phyloP scores from a whole-genome alignment of 2,329 filamentous ascomycete species.

The Xylariaceae sp. region DNA sequence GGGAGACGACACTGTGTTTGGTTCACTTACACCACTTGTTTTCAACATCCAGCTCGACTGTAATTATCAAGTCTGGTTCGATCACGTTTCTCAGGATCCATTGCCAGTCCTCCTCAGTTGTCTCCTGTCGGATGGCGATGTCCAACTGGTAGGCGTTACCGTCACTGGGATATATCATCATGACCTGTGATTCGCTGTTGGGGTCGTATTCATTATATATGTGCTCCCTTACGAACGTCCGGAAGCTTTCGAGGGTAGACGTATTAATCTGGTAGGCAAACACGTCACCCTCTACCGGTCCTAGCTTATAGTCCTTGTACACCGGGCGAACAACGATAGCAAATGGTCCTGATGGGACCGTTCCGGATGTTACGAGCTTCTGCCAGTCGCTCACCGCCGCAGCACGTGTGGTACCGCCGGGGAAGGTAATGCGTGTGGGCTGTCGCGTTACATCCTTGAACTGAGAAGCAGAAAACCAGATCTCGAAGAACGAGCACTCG shows the following conservation, averaged over 20 bases:
- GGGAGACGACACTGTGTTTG: background rate
- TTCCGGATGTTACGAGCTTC: background rate
- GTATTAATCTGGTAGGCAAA: background rate
- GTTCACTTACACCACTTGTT: slow-evolving; percentile 27
- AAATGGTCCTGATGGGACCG: background rate
- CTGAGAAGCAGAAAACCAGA: slow-evolving; percentile 20
- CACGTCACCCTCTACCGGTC: background rate
- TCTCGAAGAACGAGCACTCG: slow-evolving; percentile 15
- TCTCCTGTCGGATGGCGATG: slow-evolving; percentile 23
- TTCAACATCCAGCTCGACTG: slow-evolving; percentile 5
- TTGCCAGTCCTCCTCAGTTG: slow-evolving; percentile 26
- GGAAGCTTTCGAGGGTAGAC: slow-evolving; percentile 2
- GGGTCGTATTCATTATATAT: slow-evolving; percentile 10
- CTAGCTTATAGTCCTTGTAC: slow-evolving; percentile 18
- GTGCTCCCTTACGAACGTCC: background rate
- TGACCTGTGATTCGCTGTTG: slow-evolving; percentile 3
- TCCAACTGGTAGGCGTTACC: slow-evolving; percentile 8
- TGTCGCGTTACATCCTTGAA: slow-evolving; percentile 10
- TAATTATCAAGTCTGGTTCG: slow-evolving; percentile 20
- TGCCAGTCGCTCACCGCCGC: slow-evolving; percentile 3
- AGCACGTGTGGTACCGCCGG: background rate
- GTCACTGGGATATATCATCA: slow-evolving; percentile 18
- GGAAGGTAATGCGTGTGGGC: slow-evolving; percentile 9
- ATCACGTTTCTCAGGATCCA: slow-evolving; percentile 27
- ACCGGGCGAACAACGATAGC: slow-evolving; percentile 22